Percentiles rank a stretch among this genome's conserved stretches.
Evolutionary conservation across 768 basidiomycete genomes (phyloP).

Genomic region (Cubamyces lactineus): DNA sequence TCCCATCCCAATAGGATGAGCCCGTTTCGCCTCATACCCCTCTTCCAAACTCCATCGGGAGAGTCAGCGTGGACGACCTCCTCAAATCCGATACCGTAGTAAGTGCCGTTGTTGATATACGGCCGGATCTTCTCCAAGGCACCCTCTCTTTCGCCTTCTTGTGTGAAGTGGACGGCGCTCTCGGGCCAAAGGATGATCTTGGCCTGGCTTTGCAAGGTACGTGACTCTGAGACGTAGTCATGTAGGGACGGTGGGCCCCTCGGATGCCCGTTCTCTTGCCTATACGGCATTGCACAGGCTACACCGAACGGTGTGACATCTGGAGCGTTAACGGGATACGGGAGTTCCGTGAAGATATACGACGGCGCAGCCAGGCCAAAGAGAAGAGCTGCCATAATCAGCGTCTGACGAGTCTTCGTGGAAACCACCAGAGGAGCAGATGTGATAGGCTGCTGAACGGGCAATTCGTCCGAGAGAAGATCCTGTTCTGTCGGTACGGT

Average conservation of each 20-base stretch:
- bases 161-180: slow-evolving; percentile 69
- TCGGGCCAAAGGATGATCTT: slow-evolving; percentile 81
- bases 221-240: slow-evolving; percentile 65
- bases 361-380: slow-evolving; percentile 59
- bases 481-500: not conserved
- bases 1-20: slow-evolving; percentile 58
- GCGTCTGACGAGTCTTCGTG: slow-evolving; percentile 27
- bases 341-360: slow-evolving; percentile 45
- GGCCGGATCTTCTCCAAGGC: slow-evolving; percentile 52
- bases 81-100: slow-evolving; percentile 74
- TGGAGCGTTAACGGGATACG: slow-evolving; percentile 41
- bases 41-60: slow-evolving; percentile 36
- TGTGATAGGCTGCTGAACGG: slow-evolving; percentile 14
- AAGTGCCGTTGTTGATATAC: slow-evolving; percentile 37
- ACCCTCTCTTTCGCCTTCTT: slow-evolving; percentile 47
- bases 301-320: slow-evolving; percentile 60
- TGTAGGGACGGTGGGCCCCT: slow-evolving; percentile 45
- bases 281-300: slow-evolving; percentile 68
- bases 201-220: slow-evolving; percentile 46
- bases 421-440: not conserved
- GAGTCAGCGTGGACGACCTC: slow-evolving; percentile 52
- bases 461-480: slow-evolving; percentile 20
- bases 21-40: slow-evolving; percentile 58
- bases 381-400: slow-evolving; percentile 46
- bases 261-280: slow-evolving; percentile 43